Conservation (phyloP, 495 filamentous ascomycete species). For the Tuber borchii region DNA sequence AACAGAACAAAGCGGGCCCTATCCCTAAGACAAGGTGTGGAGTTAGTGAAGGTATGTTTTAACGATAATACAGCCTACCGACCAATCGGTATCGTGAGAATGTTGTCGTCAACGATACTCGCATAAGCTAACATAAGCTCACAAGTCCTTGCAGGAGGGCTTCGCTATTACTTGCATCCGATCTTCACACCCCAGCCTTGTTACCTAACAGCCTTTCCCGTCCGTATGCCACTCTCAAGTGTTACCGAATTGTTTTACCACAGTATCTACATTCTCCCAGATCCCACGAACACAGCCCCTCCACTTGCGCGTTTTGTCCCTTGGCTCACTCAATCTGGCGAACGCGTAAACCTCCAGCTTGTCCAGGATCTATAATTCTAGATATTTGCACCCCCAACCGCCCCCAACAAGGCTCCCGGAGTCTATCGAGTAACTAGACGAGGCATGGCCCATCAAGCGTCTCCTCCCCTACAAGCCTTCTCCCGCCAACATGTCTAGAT, state of each 20-base stretch:
- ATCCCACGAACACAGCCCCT: neutral
- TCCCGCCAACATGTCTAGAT: slow-evolving; percentile 67
- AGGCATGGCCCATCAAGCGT: neutral
- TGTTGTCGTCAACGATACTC: neutral
- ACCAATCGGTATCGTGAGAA: neutral
- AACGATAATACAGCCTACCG: neutral
- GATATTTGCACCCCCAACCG: neutral
- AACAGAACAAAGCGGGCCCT: neutral
- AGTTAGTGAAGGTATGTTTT: neutral
- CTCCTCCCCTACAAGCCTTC: slow-evolving; percentile 53
- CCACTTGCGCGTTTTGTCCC: slow-evolving; percentile 1
- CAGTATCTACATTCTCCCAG: neutral
- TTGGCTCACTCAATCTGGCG: neutral
- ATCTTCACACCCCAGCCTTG: neutral
- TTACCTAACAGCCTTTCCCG: neutral
- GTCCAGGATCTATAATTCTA: neutral
- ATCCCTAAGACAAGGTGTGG: neutral
- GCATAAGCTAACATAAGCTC: neutral
- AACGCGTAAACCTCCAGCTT: neutral
- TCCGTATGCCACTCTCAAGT: neutral
- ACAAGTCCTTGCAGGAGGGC: neutral
- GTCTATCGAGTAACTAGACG: neutral
- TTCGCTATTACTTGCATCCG: neutral
- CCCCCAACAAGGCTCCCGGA: neutral
- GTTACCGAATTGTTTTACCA: neutral